Conservation (phyloP, 2,329 filamentous ascomycete genomes). For the Botryotinia globosa region DNA sequence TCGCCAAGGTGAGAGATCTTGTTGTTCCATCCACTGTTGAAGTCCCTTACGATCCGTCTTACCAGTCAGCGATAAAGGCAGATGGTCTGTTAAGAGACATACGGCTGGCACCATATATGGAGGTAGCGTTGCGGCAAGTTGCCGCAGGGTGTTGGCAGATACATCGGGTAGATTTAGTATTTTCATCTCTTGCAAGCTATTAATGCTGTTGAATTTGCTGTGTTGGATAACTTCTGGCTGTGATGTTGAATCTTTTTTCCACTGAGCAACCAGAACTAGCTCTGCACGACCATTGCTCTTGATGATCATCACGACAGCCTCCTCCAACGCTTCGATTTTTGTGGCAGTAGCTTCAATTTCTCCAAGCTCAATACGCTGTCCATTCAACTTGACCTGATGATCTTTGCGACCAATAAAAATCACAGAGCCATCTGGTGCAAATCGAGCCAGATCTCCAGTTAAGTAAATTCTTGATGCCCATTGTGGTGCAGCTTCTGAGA, state of each 20-base stretch:
- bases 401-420: constrained; percentile 62
- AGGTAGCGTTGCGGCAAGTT: not conserved
- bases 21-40: constrained; percentile 5
- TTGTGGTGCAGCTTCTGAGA: not conserved
- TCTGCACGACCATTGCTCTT: not conserved
- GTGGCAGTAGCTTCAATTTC: constrained; percentile 44
- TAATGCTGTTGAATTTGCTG: not conserved
- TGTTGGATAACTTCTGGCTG: not conserved
- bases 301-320: not conserved
- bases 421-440: constrained; percentile 50
- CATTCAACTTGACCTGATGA: constrained; percentile 63
- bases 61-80: not conserved
- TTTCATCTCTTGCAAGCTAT: not conserved
- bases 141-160: not conserved
- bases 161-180: not conserved
- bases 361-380: constrained; percentile 60
- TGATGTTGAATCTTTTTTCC: not conserved
- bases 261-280: not conserved
- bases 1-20: not conserved
- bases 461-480: not conserved
- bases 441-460: constrained; percentile 34
- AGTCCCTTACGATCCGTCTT: not conserved
- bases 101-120: not conserved
- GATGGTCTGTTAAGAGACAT: not conserved
- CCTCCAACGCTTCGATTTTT: not conserved